A percentile compares a stretch with the other conserved stretches of the same genome.
These are phyloP conservation scores for Cyberlindnera americana DNA, from an alignment of 805 yeast species.

Conservation along the genomic window DNA sequence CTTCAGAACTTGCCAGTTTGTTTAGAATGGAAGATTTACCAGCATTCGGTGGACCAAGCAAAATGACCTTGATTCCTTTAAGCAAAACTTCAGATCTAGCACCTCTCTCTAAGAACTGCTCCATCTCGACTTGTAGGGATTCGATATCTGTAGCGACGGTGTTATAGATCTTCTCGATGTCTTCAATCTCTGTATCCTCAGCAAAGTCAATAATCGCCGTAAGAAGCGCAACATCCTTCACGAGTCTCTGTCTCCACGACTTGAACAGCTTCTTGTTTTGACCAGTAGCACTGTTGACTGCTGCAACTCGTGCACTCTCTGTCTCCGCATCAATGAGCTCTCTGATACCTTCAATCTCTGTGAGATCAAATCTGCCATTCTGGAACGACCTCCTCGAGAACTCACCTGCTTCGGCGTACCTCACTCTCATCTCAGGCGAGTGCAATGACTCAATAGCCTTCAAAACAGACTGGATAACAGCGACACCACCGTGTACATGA, in stretches of 20 bases:
- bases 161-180: slow-evolving; percentile 49
- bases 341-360: slow-evolving; percentile 87
- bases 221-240: slow-evolving; percentile 65
- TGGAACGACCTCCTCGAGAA: slow-evolving; percentile 84
- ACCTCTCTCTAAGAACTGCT: slow-evolving; percentile 39
- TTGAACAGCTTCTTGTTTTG: slow-evolving; percentile 50
- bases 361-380: slow-evolving; percentile 78
- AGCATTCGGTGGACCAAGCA: slow-evolving; percentile 93
- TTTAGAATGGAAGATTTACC: slow-evolving; percentile 91
- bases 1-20: slow-evolving; percentile 68
- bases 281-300: slow-evolving; percentile 72
- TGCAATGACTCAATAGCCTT: slow-evolving; percentile 56
- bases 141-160: slow-evolving; percentile 44
- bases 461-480: slow-evolving; percentile 69
- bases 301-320: slow-evolving; percentile 76
- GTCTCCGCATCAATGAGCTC: slow-evolving; percentile 93
- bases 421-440: slow-evolving; percentile 42
- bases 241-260: slow-evolving; percentile 64
- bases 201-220: slow-evolving; percentile 94
- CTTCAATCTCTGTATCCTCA: slow-evolving; percentile 84
- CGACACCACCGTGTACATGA: slow-evolving; percentile 93
- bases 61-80: slow-evolving; percentile 66
- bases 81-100: slow-evolving; percentile 59
- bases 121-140: slow-evolving; percentile 43
- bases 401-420: slow-evolving; percentile 93